These are phyloP conservation scores for Fusarium setosum DNA, from an alignment of 2,329 filamentous ascomycete genomes.

Conservation along the genomic window DNA sequence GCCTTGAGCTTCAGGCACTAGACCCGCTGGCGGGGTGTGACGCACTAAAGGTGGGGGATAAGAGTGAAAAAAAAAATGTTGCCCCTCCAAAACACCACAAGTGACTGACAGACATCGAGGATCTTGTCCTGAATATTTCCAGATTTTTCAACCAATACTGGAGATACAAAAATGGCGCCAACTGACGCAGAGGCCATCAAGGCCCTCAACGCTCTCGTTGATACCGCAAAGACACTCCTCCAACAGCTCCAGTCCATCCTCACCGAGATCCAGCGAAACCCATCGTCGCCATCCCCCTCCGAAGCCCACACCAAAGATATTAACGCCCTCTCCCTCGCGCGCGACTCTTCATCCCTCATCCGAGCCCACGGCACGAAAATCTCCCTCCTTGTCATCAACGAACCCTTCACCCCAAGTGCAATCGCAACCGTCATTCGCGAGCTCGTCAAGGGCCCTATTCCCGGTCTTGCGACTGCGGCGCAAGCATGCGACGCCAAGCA, in stretches of 20 bases:
- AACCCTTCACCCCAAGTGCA: slow-evolving; percentile 86
- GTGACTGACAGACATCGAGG: neutral
- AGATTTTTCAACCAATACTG: no score
- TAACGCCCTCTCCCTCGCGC: slow-evolving; percentile 74
- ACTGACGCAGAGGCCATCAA: slow-evolving; percentile 46
- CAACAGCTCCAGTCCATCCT: slow-evolving; percentile 57
- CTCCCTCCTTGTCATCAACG: slow-evolving; percentile 85
- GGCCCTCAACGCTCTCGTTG: slow-evolving; percentile 52
- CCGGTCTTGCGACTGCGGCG: slow-evolving; percentile 77
- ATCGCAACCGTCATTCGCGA: slow-evolving; percentile 77
- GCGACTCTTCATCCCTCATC: slow-evolving; percentile 78
- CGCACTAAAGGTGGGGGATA: slow-evolving; percentile 35
- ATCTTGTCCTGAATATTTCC: neutral
- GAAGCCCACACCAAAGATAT: slow-evolving; percentile 45
- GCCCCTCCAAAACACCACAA: slow-evolving; percentile 43
- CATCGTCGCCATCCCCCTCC: slow-evolving; percentile 24
- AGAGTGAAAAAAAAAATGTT: slow-evolving; percentile 24
- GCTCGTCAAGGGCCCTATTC: slow-evolving; percentile 78
- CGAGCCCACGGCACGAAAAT: slow-evolving; percentile 89
- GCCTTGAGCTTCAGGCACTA: neutral
- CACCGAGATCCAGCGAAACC: slow-evolving; percentile 50
- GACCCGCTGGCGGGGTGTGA: slow-evolving; percentile 13
- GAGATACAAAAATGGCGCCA: slow-evolving; percentile 41
- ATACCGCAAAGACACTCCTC: slow-evolving; percentile 52
- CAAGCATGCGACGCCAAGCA: slow-evolving; percentile 70